These are phyloP conservation scores for Sinapis alba DNA, from an alignment of 441 rosid species.

Conservation along the genomic window DNA sequence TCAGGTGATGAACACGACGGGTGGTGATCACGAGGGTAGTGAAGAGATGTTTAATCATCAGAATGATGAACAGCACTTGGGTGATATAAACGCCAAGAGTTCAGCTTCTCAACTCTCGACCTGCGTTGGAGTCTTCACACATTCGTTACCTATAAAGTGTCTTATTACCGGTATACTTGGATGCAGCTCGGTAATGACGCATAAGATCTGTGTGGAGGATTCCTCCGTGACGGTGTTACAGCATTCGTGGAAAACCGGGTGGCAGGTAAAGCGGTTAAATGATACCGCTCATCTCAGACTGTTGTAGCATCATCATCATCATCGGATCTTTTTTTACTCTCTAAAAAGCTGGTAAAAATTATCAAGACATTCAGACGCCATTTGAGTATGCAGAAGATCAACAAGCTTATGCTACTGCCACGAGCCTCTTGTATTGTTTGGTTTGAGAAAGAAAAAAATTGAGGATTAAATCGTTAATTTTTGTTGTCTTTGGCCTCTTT, in stretches of 20 bases:
- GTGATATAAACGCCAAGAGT: conserved; percentile 51
- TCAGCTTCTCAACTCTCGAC: conserved; percentile 50
- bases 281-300: conserved; percentile 93
- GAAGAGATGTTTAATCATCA: conserved; percentile 70
- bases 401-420: not conserved
- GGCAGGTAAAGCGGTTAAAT: conserved; percentile 93
- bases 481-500: not conserved
- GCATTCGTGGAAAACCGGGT: conserved; percentile 87
- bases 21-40: conserved; percentile 56
- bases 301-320: conserved; percentile 47
- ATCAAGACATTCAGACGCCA: not conserved
- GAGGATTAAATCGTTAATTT: not conserved
- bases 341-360: conserved; percentile 2
- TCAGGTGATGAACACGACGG: conserved; percentile 61
- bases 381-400: not conserved
- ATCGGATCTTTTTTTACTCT: conserved; percentile 13
- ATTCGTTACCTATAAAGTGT: conserved; percentile 82
- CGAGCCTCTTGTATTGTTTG: conserved; percentile 31
- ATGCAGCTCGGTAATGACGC: conserved; percentile 76
- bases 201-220: conserved; percentile 83
- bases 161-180: conserved; percentile 81
- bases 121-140: conserved; percentile 82
- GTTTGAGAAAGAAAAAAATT: conserved; percentile 7
- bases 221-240: conserved; percentile 88
- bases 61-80: conserved; percentile 40